Conservation (phyloP, 305 asterid genomes). For the Solanum hybrid region DNA sequence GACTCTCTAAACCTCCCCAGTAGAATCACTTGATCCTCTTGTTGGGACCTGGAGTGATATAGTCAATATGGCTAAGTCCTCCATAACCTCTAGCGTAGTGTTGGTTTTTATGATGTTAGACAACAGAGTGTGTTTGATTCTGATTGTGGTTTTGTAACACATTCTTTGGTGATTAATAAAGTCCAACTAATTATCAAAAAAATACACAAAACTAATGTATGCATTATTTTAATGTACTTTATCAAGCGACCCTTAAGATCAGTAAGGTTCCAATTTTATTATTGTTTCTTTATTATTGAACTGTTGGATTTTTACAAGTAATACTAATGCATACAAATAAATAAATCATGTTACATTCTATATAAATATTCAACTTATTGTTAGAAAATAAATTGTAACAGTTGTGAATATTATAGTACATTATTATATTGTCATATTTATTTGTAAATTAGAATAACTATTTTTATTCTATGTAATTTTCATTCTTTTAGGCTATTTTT, state of each 20-base stretch:
- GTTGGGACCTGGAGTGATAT: no score
- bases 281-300: not conserved
- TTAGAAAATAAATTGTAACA: not conserved
- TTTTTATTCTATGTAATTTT: not conserved
- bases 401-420: not conserved
- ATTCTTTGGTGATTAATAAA: no score
- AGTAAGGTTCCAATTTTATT: not conserved
- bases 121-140: no score
- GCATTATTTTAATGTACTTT: not conserved
- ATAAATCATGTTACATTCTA: not conserved
- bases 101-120: no score
- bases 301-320: not conserved
- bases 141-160: no score
- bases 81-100: no score
- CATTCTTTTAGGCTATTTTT: slow-evolving; percentile 6
- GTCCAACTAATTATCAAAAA: no score
- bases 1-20: no score
- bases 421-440: not conserved
- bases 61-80: no score
- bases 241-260: not conserved
- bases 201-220: not conserved
- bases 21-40: no score
- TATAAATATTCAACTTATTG: not conserved
- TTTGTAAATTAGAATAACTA: not conserved
- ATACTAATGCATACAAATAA: not conserved